Percentiles rank a stretch among this genome's conserved stretches.
These are phyloP conservation scores for Zygosaccharomyces bailii DNA, from an alignment of 805 yeast species.

Conservation along the genomic window DNA sequence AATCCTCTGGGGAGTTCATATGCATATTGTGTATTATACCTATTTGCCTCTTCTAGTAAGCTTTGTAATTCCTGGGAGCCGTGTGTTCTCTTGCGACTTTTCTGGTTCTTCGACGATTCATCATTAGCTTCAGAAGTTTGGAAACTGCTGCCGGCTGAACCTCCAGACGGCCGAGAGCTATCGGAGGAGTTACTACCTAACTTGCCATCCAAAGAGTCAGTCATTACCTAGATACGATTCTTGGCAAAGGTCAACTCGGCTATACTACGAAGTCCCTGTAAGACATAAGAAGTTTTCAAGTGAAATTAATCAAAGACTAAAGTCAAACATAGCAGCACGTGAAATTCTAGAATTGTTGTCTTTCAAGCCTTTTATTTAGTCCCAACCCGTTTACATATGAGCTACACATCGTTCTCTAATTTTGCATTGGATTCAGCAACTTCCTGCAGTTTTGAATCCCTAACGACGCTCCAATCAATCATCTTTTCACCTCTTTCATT, in stretches of 20 bases:
- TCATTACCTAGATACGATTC: neutral
- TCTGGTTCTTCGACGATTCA: neutral
- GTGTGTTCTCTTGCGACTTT: neutral
- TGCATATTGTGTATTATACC: constrained; percentile 28
- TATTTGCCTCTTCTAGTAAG: constrained; percentile 30
- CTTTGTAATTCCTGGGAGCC: constrained; percentile 14
- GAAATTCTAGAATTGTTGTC: neutral
- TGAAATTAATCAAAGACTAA: neutral
- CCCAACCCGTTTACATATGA: neutral
- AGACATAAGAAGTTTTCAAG: neutral
- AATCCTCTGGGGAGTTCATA: constrained; percentile 27
- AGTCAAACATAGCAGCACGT: neutral
- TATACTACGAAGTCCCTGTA: neutral
- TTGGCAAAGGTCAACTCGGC: neutral
- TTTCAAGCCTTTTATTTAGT: neutral
- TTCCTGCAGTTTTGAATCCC: constrained; percentile 27
- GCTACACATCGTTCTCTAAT: neutral
- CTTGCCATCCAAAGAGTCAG: neutral
- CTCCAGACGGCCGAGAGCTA: neutral
- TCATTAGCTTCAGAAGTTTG: neutral
- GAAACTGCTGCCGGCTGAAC: neutral
- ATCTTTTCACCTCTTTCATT: constrained; percentile 37
- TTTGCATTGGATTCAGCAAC: constrained; percentile 20
- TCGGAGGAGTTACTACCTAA: neutral
- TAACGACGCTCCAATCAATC: constrained; percentile 65